These are phyloP conservation scores for Ophiostoma piceae DNA, from an alignment of 2,329 filamentous ascomycete species.

Conservation along the genomic window DNA sequence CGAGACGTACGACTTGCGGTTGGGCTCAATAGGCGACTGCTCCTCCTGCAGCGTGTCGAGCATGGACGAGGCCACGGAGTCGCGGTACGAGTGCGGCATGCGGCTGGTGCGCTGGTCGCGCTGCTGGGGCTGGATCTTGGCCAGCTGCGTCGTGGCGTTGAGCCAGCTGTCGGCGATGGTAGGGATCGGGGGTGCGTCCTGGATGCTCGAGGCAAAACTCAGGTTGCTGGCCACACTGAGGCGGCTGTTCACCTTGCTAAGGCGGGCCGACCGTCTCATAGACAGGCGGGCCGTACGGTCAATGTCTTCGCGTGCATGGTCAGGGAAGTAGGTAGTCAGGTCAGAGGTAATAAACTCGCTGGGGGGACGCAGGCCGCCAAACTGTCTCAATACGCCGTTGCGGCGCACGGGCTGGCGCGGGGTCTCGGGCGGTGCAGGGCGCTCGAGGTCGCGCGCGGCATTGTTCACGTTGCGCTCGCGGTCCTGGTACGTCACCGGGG, in stretches of 20 bases:
- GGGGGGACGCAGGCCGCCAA: slow-evolving; percentile 86
- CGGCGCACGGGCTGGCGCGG: slow-evolving; percentile 40
- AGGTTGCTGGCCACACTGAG: slow-evolving; percentile 90
- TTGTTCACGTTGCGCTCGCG: slow-evolving; percentile 62
- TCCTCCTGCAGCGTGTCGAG: slow-evolving; percentile 90
- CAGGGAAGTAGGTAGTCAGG: slow-evolving; percentile 93
- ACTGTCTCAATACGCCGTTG: slow-evolving; percentile 64
- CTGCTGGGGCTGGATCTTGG: slow-evolving; percentile 44
- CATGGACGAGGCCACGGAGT: slow-evolving; percentile 83
- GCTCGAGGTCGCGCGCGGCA: slow-evolving; percentile 53
- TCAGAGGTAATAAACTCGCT: slow-evolving; percentile 97
- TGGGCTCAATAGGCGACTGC: slow-evolving; percentile 70
- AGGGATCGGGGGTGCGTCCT: slow-evolving; percentile 89
- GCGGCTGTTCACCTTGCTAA: slow-evolving; percentile 88
- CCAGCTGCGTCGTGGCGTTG: slow-evolving; percentile 52
- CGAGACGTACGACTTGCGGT: slow-evolving; percentile 94
- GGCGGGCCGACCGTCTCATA: slow-evolving; percentile 78
- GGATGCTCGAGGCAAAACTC: slow-evolving; percentile 86
- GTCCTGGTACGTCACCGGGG: slow-evolving; percentile 68
- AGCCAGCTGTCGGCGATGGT: slow-evolving; percentile 95
- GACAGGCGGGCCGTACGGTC: slow-evolving; percentile 92
- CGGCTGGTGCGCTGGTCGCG: slow-evolving; percentile 41
- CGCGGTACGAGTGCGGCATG: slow-evolving; percentile 62
- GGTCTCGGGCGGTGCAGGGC: slow-evolving; percentile 47
- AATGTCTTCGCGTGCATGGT: slow-evolving; percentile 89